Conservation (phyloP, 148 eudicot genomes). For the Fagopyrum tataricum region DNA sequence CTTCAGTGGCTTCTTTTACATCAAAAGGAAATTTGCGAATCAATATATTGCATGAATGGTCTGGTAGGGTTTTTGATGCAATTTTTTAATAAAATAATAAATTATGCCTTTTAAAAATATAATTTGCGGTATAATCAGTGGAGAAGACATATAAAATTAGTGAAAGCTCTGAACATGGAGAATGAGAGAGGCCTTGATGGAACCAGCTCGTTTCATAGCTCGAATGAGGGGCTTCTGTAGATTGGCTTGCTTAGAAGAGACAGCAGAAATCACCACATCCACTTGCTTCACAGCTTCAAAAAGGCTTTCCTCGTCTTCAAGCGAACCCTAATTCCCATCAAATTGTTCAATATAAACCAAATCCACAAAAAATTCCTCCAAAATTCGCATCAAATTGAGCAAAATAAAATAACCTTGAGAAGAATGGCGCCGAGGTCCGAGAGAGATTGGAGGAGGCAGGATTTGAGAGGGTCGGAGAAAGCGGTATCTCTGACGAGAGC, state of each 20-base stretch:
- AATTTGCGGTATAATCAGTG: background rate
- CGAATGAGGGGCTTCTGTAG: conserved; percentile 56
- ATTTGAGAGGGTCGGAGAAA: conserved; percentile 38
- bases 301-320: conserved; percentile 55
- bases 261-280: conserved; percentile 70
- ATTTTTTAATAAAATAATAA: too few relatives aligned
- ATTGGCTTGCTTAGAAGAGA: conserved; percentile 47
- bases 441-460: conserved; percentile 41
- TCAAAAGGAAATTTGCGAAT: background rate
- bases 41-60: too few relatives aligned
- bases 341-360: background rate
- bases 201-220: conserved; percentile 56
- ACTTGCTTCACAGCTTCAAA: conserved; percentile 66
- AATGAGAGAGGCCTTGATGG: conserved; percentile 47
- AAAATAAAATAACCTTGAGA: conserved; percentile 33
- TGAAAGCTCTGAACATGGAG: background rate
- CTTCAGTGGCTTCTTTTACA: background rate
- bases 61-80: too few relatives aligned
- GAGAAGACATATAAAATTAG: background rate
- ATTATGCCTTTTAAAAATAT: too few relatives aligned
- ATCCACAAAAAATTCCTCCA: background rate
- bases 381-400: background rate
- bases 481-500: conserved; percentile 56
- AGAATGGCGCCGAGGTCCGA: conserved; percentile 40
- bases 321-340: conserved; percentile 44